Base-by-base conservation (phyloP, 1,284 basidiomycete species). In the Malassezia pachydermatis region DNA sequence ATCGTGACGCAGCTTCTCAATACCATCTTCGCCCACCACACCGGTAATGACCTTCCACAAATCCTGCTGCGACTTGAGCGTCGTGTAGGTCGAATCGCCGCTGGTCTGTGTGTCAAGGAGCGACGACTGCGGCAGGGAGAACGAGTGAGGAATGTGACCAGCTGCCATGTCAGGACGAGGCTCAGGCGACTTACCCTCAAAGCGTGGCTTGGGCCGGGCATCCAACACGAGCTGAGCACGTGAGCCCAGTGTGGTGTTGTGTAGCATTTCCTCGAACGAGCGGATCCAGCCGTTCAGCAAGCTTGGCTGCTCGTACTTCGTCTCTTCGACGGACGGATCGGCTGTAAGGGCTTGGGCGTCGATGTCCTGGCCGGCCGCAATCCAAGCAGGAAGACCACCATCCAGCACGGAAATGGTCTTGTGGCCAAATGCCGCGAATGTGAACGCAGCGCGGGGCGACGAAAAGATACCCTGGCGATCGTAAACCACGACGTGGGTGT, bases 111-210 rank as follows among this genome's bases (percentile, higher is more conserved):
- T 76, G 58, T 79, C 74, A 48, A 96, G 77, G 67, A 98, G 84
- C 10, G 76, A 58, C 49, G 78, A 80, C 75, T 95, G 96, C 2
- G 92, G 87, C 14, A 96, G 76, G 0, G 86, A 85, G 59, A 81
- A 76, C 0, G 89, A 85, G 72, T 83, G 74, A 0, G 92, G 92
- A 54, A 98, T 92, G 72, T 98, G 94, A 0, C 94, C 94, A 0
- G 86, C 87, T 8, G 86, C 79, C 41, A 98, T 76, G 7, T 83
- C 84, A 1, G 86, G 79, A 16, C 92, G 80, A 4, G 94, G 94
- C 72, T 99, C 94, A 6, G 88, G 84, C 39, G 83, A 83, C 23
- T 76, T 77, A 20, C 90, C 92, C 29, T 67, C 57, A 53, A 70
- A 74, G 25, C 84, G 88, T 78, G 57, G 81, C 84, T 76, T 75